phyloP scores from a whole-genome alignment of 78 protist genomes.

The Dictyostelium capitatum region DNA sequence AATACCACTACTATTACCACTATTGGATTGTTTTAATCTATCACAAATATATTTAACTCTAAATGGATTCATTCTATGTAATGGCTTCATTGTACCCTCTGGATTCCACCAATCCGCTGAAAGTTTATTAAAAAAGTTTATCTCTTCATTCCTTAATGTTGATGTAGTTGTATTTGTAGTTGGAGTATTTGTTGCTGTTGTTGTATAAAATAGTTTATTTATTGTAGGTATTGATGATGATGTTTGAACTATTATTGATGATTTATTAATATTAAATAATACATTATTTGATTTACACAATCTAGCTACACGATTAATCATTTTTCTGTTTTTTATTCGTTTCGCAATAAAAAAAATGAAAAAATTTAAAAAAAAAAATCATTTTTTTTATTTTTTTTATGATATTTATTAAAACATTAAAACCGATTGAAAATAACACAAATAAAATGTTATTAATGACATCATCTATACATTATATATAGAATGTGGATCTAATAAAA shows the following conservation, averaged over 20 bases:
- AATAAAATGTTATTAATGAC: too few species aligned
- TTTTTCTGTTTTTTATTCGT: background rate
- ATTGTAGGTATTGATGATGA: too few species aligned
- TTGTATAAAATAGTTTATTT: background rate
- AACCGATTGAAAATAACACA: too few species aligned
- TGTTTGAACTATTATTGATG: too few species aligned
- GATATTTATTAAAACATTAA: too few species aligned
- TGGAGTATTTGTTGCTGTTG: background rate
- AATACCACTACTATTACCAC: background rate
- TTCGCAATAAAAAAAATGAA: too few species aligned
- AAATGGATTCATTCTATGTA: constrained; percentile 78
- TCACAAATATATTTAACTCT: constrained; percentile 61
- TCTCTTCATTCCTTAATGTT: constrained; percentile 51
- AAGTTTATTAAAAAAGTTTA: constrained; percentile 43
- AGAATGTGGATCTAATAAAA: too few species aligned
- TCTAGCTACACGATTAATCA: background rate
- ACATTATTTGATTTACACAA: background rate
- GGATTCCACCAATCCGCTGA: constrained; percentile 78
- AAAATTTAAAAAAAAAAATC: too few species aligned
- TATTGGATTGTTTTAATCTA: background rate
- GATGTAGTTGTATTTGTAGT: background rate
- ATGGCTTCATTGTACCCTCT: constrained; percentile 71
- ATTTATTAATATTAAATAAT: too few species aligned
- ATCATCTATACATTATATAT: too few species aligned
- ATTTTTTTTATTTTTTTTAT: too few species aligned